Conservation (phyloP, 495 filamentous ascomycete species). For the Margaritispora aquatica region DNA sequence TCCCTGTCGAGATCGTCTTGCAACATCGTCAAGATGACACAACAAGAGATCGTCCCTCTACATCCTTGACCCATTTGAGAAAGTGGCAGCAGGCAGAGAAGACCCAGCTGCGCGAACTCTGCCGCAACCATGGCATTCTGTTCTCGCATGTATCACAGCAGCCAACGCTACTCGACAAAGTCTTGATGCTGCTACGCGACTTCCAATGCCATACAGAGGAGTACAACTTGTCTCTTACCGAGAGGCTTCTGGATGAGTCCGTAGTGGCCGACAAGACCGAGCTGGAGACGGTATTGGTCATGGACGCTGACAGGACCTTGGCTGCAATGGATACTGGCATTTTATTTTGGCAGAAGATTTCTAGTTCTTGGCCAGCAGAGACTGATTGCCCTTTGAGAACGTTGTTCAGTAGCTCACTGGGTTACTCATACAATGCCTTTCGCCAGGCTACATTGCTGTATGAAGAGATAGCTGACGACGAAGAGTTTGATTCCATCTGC, state of each 20-base stretch:
- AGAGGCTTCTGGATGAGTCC: constrained; percentile 33
- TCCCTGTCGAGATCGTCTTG: constrained; percentile 29
- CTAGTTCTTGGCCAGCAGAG: constrained; percentile 4
- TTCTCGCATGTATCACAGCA: constrained; percentile 21
- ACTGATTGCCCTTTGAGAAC: constrained; percentile 32
- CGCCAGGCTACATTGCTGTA: constrained; percentile 51
- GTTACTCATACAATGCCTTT: constrained; percentile 52
- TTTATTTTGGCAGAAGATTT: constrained; percentile 43
- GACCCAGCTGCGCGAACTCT: constrained; percentile 40
- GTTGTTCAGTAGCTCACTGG: constrained; percentile 43
- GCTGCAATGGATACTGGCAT: constrained; percentile 45
- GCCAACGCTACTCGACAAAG: constrained; percentile 14
- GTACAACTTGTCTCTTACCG: constrained; percentile 34
- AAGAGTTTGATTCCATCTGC: constrained; percentile 43
- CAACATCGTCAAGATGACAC: constrained; percentile 35
- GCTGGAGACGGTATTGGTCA: constrained; percentile 41
- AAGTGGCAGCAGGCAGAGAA: constrained; percentile 51
- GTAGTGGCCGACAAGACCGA: constrained; percentile 19
- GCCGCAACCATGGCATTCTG: constrained; percentile 35
- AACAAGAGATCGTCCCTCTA: constrained; percentile 28
- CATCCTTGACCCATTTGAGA: constrained; percentile 35
- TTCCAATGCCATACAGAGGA: constrained; percentile 35
- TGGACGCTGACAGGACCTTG: constrained; percentile 57
- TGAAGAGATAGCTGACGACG: constrained; percentile 38
- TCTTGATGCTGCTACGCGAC: constrained; percentile 29